Conservation (phyloP, 148 eudicot genomes). For the Gaultheria prostrata region DNA sequence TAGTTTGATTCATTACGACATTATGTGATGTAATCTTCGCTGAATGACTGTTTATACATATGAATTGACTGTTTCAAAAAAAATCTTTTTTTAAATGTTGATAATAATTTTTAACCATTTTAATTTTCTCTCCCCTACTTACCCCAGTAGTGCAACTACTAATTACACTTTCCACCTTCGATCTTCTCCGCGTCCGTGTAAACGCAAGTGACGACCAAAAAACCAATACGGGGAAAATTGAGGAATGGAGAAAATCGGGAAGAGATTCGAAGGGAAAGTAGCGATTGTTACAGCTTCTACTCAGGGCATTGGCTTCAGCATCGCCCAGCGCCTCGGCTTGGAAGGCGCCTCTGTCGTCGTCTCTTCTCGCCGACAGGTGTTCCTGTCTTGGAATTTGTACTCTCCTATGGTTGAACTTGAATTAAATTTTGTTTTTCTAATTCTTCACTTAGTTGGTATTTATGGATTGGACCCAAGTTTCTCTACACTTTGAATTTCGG, state of each 20-base stretch:
- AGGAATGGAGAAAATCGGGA: constrained; percentile 43
- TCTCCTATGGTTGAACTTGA: neutral
- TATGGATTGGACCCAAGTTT: neutral
- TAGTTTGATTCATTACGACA: too few relatives aligned
- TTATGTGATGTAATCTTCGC: too few relatives aligned
- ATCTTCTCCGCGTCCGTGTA: neutral
- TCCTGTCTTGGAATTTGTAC: neutral
- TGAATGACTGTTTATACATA: too few relatives aligned
- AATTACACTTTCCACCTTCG: neutral
- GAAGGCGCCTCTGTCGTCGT: constrained; percentile 92
- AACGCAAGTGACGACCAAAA: neutral
- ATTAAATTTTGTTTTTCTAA: too few relatives aligned
- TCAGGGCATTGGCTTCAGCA: constrained; percentile 88
- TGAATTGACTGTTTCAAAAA: too few relatives aligned
- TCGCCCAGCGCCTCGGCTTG: constrained; percentile 76
- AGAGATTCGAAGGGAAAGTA: constrained; percentile 75
- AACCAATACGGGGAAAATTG: neutral
- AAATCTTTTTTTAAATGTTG: too few relatives aligned
- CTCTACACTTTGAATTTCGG: neutral
- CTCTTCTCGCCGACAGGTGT: constrained; percentile 83
- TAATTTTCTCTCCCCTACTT: too few relatives aligned
- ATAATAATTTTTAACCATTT: too few relatives aligned
- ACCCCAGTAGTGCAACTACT: too few relatives aligned
- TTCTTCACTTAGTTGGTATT: too few relatives aligned
- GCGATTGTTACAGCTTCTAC: constrained; percentile 92